Evolutionary conservation across 2,329 filamentous ascomycete species (phyloP), one percentile per base, ranked within the genome.

Genomic region (Fusarium torulosum): DNA sequence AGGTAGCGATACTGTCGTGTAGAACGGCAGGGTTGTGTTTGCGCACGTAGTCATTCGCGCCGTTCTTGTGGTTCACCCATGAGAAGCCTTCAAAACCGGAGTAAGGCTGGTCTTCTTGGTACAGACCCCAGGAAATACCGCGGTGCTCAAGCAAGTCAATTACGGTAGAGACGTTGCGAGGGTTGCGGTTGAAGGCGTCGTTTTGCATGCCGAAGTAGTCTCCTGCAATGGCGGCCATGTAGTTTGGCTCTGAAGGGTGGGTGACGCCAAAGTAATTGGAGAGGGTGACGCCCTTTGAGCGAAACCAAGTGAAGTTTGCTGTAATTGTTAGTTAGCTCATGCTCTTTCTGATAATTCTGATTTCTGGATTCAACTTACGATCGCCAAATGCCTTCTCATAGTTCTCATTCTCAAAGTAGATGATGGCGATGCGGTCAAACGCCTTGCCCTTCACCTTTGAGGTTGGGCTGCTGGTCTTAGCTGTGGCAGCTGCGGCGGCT

Each of bases 371-470:
- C 2, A n/a, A 80, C 84, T 73, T 70, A 86, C 85, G 83, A 75
- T 94, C 90, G 6, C 83, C 85, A 41, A 83, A 82, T 3, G 91
- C 89, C 72, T 88, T 85, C 43, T 87, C 83, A 66, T 86, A 94
- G 76, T 89, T 85, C 45, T 89, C 91, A 75, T 94, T 94, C 80
- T 94, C 91, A 44, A 93, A 83, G 90, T 91, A 94, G 75, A 94
- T 88, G 51, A 88, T 86, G 46, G 89, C 88, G 66, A 92, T 88
- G 17, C 91, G 88, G 75, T 93, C 86, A 74, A 94, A 94, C 0
- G 84, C 87, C 74, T 90, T 88, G 64, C 92, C 92, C 74, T 87
- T 84, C 51, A 94, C 88, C 72, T 88, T 75, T 75, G 84, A 89
- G 31, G 84, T 87, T 3, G 89, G 87, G 63, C 86, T 88, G 63